Evolutionary conservation across 2,329 filamentous ascomycete species (phyloP), one percentile per base, ranked within the genome.

Genomic region (Colletotrichum sp.): DNA sequence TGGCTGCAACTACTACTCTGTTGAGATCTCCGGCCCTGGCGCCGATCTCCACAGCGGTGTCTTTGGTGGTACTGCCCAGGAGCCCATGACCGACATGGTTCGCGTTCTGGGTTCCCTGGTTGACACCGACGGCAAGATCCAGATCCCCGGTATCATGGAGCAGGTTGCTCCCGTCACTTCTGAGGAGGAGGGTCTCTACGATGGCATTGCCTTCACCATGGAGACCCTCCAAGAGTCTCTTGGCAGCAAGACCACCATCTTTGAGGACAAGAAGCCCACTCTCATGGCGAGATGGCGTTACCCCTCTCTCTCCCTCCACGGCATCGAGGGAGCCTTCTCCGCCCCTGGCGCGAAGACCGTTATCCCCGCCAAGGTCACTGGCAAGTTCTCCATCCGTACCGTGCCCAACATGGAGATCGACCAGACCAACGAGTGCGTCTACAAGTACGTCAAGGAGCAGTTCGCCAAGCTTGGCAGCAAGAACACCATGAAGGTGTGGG

Each of bases 371-470:
- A 98, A 98, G 89, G 97, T 99, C 73, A 94, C 94, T 81, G 97
- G 97, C 87, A 99, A 99, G 88, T 99, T 99, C 89, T 98, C 95
- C 66, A 98, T 99, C 87, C 93, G 97, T 80, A 98, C 96, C 43
- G 97, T 99, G 26, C 97, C 97, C 69, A 92, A 99, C 88, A 99
- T 99, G 97, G 94, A 98, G 84, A 95, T 95, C 80, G 93, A 95
- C 72, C 92, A 93, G 82, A 97, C 98, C 81, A 97, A 98, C 87
- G 91, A 93, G 83, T 90, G 94, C 60, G 96, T 99, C 58, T 94
- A 92, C 88, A 93, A 94, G 84, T 94, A 96, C 84, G 90, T 98
- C 78, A 91, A 96, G 82, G 93, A 94, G 78, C 92, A 94, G 79
- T 98, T 98, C 84, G 93, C 94, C 80, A 95, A 96, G 86, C 90